Evolutionary conservation across 148 eudicot species (phyloP).

Genomic region (Rhododendron vialii): DNA sequence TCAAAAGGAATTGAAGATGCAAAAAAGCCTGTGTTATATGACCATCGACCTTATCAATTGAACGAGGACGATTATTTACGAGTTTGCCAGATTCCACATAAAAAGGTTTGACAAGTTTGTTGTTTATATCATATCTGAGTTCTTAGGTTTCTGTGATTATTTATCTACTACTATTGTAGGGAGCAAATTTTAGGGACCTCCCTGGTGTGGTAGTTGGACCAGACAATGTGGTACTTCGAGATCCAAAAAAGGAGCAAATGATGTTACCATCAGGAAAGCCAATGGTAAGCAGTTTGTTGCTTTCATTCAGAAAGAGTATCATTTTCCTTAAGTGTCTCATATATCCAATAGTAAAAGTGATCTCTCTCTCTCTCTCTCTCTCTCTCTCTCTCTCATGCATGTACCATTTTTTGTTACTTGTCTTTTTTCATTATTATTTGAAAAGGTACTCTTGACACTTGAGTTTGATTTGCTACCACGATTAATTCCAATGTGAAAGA

Average conservation of each 20-base stretch:
- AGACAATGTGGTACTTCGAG: slow-evolving; percentile 71
- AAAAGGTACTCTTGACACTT: background rate
- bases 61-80: slow-evolving; percentile 60
- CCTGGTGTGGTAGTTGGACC: slow-evolving; percentile 72
- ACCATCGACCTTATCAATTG: slow-evolving; percentile 69
- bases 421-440: background rate
- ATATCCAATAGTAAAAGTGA: background rate
- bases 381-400: slow-evolving; percentile 4
- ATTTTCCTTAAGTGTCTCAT: background rate
- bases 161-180: slow-evolving; percentile 37
- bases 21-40: slow-evolving; percentile 46
- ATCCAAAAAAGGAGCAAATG: slow-evolving; percentile 36
- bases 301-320: slow-evolving; percentile 4
- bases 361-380: slow-evolving; percentile 3
- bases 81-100: slow-evolving; percentile 68
- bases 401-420: background rate
- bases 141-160: slow-evolving; percentile 4
- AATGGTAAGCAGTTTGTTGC: slow-evolving; percentile 35
- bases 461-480: background rate
- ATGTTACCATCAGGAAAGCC: slow-evolving; percentile 78
- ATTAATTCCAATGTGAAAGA: background rate
- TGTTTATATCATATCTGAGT: background rate
- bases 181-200: slow-evolving; percentile 89
- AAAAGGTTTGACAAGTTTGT: slow-evolving; percentile 46
- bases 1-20: slow-evolving; percentile 15